Percentiles rank a stretch among this genome's conserved stretches.
phyloP scores from a whole-genome alignment of 148 eudicot genomes.

The Linanthus parryae region DNA sequence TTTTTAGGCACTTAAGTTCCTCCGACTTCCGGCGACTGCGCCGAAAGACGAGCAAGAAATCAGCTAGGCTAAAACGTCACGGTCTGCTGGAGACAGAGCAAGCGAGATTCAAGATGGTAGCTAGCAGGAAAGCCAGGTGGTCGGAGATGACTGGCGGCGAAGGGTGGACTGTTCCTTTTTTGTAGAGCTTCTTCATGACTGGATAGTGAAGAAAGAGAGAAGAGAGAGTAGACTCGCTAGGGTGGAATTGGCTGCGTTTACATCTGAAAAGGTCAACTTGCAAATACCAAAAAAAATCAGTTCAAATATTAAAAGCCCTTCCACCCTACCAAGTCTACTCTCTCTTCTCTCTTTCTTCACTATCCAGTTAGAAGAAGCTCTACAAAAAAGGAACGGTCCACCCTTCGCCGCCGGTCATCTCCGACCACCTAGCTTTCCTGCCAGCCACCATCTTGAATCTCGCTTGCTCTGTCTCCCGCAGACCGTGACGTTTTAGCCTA shows the following conservation, averaged over 20 bases:
- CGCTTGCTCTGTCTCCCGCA: conserved; percentile 46
- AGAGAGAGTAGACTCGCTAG: too few relatives aligned
- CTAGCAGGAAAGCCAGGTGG: conserved; percentile 49
- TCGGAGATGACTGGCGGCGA: conserved; percentile 42
- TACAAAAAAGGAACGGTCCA: conserved; percentile 59
- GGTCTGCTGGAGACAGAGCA: conserved; percentile 49
- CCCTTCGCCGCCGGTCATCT: conserved; percentile 50
- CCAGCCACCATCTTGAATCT: conserved; percentile 68
- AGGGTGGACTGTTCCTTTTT: conserved; percentile 63
- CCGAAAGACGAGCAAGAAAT: conserved; percentile 44
- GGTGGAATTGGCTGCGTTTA: too few relatives aligned
- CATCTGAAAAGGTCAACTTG: too few relatives aligned
- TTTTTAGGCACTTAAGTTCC: not conserved
- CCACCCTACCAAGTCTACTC: too few relatives aligned
- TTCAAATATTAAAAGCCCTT: too few relatives aligned
- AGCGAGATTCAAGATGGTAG: conserved; percentile 54
- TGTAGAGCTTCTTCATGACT: conserved; percentile 59
- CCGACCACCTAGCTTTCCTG: conserved; percentile 45
- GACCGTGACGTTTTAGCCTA: conserved; percentile 70
- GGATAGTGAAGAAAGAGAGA: not conserved
- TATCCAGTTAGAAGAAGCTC: conserved; percentile 48
- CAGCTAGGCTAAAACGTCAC: conserved; percentile 61
- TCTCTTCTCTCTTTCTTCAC: not conserved
- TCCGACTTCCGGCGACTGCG: conserved; percentile 14
- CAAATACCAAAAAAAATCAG: too few relatives aligned